A percentile compares a stretch with the other conserved stretches of the same genome.
Evolutionary conservation across 208 protist genomes (phyloP).

Genomic region (Leishmania mexicana): DNA sequence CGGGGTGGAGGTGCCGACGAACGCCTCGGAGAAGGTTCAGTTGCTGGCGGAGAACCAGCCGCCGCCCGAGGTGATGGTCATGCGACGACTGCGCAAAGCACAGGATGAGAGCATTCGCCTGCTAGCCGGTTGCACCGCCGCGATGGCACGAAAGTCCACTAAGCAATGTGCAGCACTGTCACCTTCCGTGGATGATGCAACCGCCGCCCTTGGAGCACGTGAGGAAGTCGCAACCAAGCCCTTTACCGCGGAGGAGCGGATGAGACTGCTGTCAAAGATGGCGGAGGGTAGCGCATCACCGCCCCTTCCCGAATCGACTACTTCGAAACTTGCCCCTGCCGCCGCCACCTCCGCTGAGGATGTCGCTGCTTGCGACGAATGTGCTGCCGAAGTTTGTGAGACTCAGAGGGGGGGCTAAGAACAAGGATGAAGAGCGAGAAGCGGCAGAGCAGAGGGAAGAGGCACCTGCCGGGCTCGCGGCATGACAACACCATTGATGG

Average conservation of each 20-base stretch:
- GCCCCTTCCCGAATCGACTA: not conserved
- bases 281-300: not conserved
- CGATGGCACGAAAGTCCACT: not conserved
- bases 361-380: not conserved
- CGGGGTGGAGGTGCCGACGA: conserved; percentile 2
- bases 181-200: not conserved
- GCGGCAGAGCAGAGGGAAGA: not conserved
- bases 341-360: not conserved
- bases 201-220: not conserved
- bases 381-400: not conserved
- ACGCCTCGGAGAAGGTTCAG: conserved; percentile 11
- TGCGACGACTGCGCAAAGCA: conserved; percentile 14
- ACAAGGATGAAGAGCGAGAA: not conserved
- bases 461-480: not conserved
- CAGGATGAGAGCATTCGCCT: conserved; percentile 31
- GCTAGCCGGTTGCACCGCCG: conserved; percentile 7
- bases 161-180: not conserved
- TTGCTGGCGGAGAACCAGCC: conserved; percentile 20
- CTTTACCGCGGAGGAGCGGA: conserved; percentile 6
- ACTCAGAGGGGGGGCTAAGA: not conserved
- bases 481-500: not conserved
- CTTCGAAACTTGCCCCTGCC: not conserved
- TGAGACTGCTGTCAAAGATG: conserved; percentile 2
- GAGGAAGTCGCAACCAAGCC: conserved; percentile 1
- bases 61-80: conserved; percentile 4